phyloP scores from a whole-genome alignment of 345 rosid species.

The Pseudoturritis turrita region DNA sequence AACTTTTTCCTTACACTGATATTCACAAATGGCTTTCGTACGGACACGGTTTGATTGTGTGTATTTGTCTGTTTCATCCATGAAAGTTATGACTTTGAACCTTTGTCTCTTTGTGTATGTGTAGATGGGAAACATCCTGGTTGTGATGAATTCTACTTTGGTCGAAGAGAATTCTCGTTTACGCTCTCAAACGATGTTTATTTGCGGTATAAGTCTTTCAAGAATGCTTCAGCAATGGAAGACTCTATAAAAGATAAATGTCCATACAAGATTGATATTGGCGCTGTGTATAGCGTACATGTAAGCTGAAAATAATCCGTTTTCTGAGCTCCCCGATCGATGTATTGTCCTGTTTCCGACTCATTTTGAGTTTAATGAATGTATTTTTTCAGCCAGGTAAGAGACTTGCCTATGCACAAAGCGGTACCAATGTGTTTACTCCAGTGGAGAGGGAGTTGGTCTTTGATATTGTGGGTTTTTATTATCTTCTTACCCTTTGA shows the following conservation, averaged over 20 bases:
- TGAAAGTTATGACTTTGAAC: too few species aligned
- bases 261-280: conserved; percentile 86
- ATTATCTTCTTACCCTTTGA: not conserved
- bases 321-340: not conserved
- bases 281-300: conserved; percentile 80
- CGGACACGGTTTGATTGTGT: conserved; percentile 64
- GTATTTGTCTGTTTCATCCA: not conserved
- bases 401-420: conserved; percentile 72
- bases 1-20: conserved; percentile 72
- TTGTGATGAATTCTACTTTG: conserved; percentile 66
- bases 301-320: conserved; percentile 35
- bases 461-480: conserved; percentile 89
- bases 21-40: conserved; percentile 83
- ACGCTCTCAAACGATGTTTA: conserved; percentile 74
- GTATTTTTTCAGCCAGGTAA: conserved; percentile 73
- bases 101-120: not conserved
- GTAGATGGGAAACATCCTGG: conserved; percentile 94
- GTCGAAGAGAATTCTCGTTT: conserved; percentile 83
- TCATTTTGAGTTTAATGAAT: too few species aligned
- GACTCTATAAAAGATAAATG: conserved; percentile 52
- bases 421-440: conserved; percentile 67
- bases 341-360: not conserved
- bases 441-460: conserved; percentile 88
- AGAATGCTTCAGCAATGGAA: conserved; percentile 54
- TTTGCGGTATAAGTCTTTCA: conserved; percentile 72